Evolutionary conservation across 805 yeast genomes (phyloP), one percentile per base, ranked within the genome.

Genomic region (Barnettozyma botsteinii): DNA sequence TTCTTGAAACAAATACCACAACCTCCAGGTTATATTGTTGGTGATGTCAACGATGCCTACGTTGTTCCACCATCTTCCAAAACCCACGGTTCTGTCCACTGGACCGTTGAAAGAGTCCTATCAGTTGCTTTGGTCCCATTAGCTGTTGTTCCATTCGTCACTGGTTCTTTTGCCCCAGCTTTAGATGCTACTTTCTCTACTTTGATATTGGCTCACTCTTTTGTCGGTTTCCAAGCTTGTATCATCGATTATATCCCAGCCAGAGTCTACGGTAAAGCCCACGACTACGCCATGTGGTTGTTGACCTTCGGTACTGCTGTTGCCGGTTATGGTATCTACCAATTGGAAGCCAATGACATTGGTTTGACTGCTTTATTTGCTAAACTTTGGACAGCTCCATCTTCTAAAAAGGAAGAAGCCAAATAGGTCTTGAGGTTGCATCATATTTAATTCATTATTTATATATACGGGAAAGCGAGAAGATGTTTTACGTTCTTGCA

Each of bases 21-120:
- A 64, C 91, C 94, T 26, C 85, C 97, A 32, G 98, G 97, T 28
- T 72, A 83, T 60, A 81, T 91, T 42, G 81, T 81, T 34, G 98
- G 97, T n/a, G 79, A 89, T 7, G 95, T 89, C 35, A 93, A 91
- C 62, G 98, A 93, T 47, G 88, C 98, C 13, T 83, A 72, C 54
- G 65, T 67, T 25, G 66, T 77, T 13, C 97, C 97, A 29, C 62
- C 69, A 30, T 60, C 79, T 5, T 69, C 75, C 55, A 75, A 70
- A 49, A 56, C 69, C 37, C 89, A 87, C 56, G 97, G 98, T 35
- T 84, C 94, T 19, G 73, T 77, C 60, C 98, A 89, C 69, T 91
- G 98, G 98, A 69, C 85, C n/a, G 79, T 81, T 53, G 98, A 91
- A 70, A 77, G 85, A 51, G 55, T 76, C 5, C 65, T 87, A 26